Percentiles rank a stretch among this genome's conserved stretches.
phyloP scores from a whole-genome alignment of 2,329 filamentous ascomycete species.

The Cyanodermella asteris region DNA sequence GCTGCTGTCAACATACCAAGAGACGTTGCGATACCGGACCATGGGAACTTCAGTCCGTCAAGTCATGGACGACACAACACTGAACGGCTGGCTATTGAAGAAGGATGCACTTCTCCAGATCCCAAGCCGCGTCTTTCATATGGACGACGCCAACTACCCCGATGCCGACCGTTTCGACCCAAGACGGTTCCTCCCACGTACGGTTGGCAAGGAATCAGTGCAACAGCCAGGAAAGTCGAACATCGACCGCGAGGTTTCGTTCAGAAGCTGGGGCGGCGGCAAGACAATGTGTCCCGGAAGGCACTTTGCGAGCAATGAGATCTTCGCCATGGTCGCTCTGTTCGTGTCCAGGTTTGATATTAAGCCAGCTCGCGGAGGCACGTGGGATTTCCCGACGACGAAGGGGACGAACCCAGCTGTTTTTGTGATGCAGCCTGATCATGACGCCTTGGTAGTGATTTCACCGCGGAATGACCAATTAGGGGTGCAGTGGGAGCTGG shows the following conservation, averaged over 20 bases:
- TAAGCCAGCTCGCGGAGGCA: constrained; percentile 7
- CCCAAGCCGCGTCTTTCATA: constrained; percentile 12
- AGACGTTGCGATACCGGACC: constrained; percentile 17
- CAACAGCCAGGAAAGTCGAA: constrained; percentile 8
- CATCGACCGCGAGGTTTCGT: too few species aligned
- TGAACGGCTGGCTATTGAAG: constrained; percentile 15
- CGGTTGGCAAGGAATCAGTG: not conserved
- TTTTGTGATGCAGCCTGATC: constrained; percentile 3
- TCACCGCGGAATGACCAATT: not conserved
- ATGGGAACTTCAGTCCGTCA: constrained; percentile 16
- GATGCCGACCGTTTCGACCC: constrained; percentile 12
- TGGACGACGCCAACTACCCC: constrained; percentile 13
- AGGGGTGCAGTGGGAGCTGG: constrained; percentile 1
- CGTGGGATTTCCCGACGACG: constrained; percentile 2
- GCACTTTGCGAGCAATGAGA: constrained; percentile 16
- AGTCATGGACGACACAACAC: constrained; percentile 13
- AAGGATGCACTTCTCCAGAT: constrained; percentile 14
- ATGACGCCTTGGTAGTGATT: constrained; percentile 1
- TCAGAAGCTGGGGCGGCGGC: constrained; percentile 16
- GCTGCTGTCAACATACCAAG: constrained; percentile 18
- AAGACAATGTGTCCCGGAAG: constrained; percentile 16
- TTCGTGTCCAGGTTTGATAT: constrained; percentile 15
- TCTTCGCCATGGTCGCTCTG: constrained; percentile 14
- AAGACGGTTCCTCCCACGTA: constrained; percentile 10
- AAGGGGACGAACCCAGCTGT: constrained; percentile 1